Evolutionary conservation across 2,329 filamentous ascomycete species (phyloP), one percentile per base, ranked within the genome.

Genomic region (Septoria linicola): DNA sequence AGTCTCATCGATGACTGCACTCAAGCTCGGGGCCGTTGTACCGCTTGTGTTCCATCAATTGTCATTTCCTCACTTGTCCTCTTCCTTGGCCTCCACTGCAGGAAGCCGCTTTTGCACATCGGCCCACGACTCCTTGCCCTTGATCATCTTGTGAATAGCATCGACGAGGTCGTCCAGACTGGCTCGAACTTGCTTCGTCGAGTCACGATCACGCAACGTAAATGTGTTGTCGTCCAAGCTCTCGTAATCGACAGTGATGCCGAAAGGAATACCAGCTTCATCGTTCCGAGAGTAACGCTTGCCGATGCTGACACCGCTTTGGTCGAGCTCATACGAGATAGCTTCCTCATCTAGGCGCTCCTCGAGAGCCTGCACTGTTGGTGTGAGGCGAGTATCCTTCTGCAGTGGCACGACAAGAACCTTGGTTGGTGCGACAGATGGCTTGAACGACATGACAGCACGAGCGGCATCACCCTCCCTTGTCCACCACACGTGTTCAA

Each of bases 401-500:
- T 90, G 95, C 36, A 97, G 80, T 30, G 92, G 92, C 19, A 95
- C 89, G 53, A 99, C 83, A 50, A 97, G 81, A 44, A 96, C 90
- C 78, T 96, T 96, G 59, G 89, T 96, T 2, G 93, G 93, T n/a
- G 93, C 90, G 45, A 96, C 80, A 0, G 82, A 78, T 3, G 84
- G 81, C 67, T 85, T 82, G 76, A 90, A 89, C 6, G 84, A 88
- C 54, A 90, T 77, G 41, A 89, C 80, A 72, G 87, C 87, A 69
- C 91, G 88, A 47, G 89, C 85, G 70, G 93, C 90, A 61, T 92
- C 88, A 57, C 81, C 84, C 60, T 84, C 85, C 59, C 93, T 87
- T 47, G 85, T 89, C 92, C 93, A 99, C 81, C 91, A 99, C 69
- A 82, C 84, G 74, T 99, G 93, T 76, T 99, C 93, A 68, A 95